These are phyloP conservation scores for Yamadazyma sp. DNA, from an alignment of 1,139 yeast genomes.

Conservation along the genomic window DNA sequence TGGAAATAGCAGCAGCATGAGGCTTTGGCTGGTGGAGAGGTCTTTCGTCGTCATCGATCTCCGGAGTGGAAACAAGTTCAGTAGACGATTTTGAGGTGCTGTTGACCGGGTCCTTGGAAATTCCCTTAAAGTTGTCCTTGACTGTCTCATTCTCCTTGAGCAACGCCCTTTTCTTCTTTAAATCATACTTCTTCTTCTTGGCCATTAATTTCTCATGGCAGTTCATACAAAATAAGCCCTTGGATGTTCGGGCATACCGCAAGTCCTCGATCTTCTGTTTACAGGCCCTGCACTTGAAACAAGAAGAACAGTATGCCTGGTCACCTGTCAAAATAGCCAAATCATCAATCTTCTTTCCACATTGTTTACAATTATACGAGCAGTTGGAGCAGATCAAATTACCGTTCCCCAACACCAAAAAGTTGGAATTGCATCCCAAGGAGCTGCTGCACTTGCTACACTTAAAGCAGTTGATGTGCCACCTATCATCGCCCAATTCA, in stretches of 20 bases:
- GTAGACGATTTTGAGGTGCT: constrained; percentile 16
- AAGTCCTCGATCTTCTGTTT: constrained; percentile 85
- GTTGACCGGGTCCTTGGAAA: constrained; percentile 27
- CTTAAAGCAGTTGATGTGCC: constrained; percentile 93
- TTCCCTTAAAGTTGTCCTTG: constrained; percentile 11
- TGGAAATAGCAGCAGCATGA: constrained; percentile 6
- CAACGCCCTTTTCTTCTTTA: constrained; percentile 35
- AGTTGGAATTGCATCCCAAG: constrained; percentile 84
- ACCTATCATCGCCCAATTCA: constrained; percentile 84
- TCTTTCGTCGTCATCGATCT: constrained; percentile 13
- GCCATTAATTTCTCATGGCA: constrained; percentile 88
- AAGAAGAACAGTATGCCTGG: constrained; percentile 89
- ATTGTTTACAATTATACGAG: constrained; percentile 83
- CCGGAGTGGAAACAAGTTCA: constrained; percentile 6
- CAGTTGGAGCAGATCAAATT: constrained; percentile 88
- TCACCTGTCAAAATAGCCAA: constrained; percentile 95
- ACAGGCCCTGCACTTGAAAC: constrained; percentile 91
- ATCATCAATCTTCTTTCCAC: constrained; percentile 89
- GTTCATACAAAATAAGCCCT: constrained; percentile 89
- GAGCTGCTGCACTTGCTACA: constrained; percentile 81
- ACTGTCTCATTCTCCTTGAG: constrained; percentile 6
- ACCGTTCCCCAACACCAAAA: constrained; percentile 90
- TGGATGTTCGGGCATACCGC: constrained; percentile 89
- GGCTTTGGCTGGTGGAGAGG: constrained; percentile 16
- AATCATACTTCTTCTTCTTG: constrained; percentile 56